These are phyloP conservation scores for Xylaria longipes DNA, from an alignment of 495 filamentous ascomycete species.

Conservation along the genomic window DNA sequence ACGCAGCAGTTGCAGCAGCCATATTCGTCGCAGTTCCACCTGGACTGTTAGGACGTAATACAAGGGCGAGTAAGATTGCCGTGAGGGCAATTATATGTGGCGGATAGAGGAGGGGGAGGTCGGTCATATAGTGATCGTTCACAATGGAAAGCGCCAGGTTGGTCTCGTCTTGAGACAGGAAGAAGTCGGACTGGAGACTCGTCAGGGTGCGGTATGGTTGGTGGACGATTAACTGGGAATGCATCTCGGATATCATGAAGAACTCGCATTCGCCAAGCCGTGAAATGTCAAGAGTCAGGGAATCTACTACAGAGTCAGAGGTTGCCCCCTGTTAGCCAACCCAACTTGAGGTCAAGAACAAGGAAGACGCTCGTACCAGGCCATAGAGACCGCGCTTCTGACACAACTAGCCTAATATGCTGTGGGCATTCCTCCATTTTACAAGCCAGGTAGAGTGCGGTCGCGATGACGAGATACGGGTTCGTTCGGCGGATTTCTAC, in stretches of 20 bases:
- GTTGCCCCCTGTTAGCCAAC: conserved; percentile 6
- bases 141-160: conserved; percentile 84
- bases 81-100: conserved; percentile 92
- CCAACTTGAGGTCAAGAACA: conserved; percentile 30
- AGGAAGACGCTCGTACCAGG: conserved; percentile 61
- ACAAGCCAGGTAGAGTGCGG: conserved; percentile 92
- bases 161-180: conserved; percentile 77
- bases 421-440: conserved; percentile 99
- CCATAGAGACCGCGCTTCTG: conserved; percentile 87
- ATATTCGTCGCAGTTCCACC: conserved; percentile 42
- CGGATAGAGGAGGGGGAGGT: conserved; percentile 84
- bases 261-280: conserved; percentile 97
- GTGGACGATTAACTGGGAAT: conserved; percentile 91
- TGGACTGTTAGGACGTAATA: conserved; percentile 65
- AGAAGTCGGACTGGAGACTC: conserved; percentile 71
- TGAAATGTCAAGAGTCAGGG: conserved; percentile 79
- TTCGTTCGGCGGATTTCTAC: conserved; percentile 93
- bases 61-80: conserved; percentile 84
- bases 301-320: conserved; percentile 56
- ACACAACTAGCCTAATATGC: conserved; percentile 87
- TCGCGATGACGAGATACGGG: conserved; percentile 88
- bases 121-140: conserved; percentile 96
- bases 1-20: conserved; percentile 48
- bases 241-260: conserved; percentile 92
- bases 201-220: conserved; percentile 94